These are phyloP conservation scores for Paramarasmius palmivorus DNA, from an alignment of 1,284 basidiomycete genomes.

Conservation along the genomic window DNA sequence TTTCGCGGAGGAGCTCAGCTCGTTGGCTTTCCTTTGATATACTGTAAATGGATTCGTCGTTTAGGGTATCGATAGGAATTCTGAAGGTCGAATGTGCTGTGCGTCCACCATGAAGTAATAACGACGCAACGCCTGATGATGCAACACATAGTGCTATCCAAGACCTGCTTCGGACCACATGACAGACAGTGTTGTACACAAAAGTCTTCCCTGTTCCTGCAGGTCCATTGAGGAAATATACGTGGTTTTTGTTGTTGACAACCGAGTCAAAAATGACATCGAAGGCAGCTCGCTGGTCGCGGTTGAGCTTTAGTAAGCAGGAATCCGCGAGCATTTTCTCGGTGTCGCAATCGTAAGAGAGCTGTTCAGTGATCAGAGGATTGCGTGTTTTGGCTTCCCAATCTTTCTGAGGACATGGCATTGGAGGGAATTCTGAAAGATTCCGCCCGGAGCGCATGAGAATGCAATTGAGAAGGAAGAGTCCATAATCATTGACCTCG, in stretches of 20 bases:
- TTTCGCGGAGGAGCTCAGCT: conserved; percentile 27
- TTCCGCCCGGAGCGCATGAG: conserved; percentile 22
- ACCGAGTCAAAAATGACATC: conserved; percentile 32
- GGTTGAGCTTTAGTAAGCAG: conserved; percentile 29
- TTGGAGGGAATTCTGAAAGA: conserved; percentile 20
- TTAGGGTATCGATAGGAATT: conserved; percentile 15
- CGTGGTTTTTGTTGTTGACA: conserved; percentile 19
- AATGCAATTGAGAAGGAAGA: conserved; percentile 27
- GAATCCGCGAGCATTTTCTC: conserved; percentile 16
- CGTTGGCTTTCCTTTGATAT: conserved; percentile 27
- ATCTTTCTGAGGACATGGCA: conserved; percentile 24
- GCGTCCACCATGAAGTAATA: conserved; percentile 12
- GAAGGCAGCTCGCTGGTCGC: conserved; percentile 35
- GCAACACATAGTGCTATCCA: conserved; percentile 26
- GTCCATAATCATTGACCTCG: conserved; percentile 34
- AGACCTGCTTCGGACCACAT: conserved; percentile 24
- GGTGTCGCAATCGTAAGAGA: conserved; percentile 28
- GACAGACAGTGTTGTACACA: conserved; percentile 40
- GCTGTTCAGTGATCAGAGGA: conserved; percentile 38
- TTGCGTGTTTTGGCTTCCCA: conserved; percentile 33
- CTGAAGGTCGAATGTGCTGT: conserved; percentile 8
- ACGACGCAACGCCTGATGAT: conserved; percentile 17
- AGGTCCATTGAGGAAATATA: conserved; percentile 46
- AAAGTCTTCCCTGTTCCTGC: conserved; percentile 54
- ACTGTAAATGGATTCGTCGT: conserved; percentile 29